Conservation (phyloP, 2,329 filamentous ascomycete species). For the Apiospora rasikravindrae region DNA sequence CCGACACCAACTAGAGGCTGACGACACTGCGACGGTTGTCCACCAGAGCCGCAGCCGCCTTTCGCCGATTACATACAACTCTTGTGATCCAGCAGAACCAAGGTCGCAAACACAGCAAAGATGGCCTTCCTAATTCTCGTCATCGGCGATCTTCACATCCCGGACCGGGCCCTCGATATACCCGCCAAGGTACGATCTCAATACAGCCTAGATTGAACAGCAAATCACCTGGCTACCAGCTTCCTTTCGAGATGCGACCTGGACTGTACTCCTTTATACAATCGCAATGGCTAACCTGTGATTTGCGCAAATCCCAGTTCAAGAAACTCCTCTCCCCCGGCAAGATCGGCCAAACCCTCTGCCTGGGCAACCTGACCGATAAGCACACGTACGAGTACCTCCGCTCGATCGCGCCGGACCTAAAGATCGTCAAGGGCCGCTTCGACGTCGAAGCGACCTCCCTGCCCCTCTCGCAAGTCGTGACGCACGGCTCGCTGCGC, state of each 20-base stretch:
- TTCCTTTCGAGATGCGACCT: background rate
- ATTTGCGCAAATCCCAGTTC: slow-evolving; percentile 60
- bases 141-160: slow-evolving; percentile 92
- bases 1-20: background rate
- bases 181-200: slow-evolving; percentile 75
- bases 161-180: slow-evolving; percentile 88
- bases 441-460: slow-evolving; percentile 71
- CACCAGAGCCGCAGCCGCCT: background rate
- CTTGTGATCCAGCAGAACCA: background rate
- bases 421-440: slow-evolving; percentile 72
- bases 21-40: background rate
- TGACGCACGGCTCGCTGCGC: slow-evolving; percentile 68
- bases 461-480: slow-evolving; percentile 68
- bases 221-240: slow-evolving; percentile 11
- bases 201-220: background rate
- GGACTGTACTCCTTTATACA: background rate
- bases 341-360: slow-evolving; percentile 83
- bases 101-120: slow-evolving; percentile 29
- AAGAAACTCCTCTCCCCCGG: slow-evolving; percentile 84
- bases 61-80: background rate
- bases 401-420: slow-evolving; percentile 73
- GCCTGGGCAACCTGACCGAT: slow-evolving; percentile 81
- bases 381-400: slow-evolving; percentile 82
- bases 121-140: slow-evolving; percentile 91
- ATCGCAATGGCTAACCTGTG: background rate